Evolutionary conservation across 2,329 filamentous ascomycete genomes (phyloP).

Genomic region (Tolypocladium cylindrosporum): DNA sequence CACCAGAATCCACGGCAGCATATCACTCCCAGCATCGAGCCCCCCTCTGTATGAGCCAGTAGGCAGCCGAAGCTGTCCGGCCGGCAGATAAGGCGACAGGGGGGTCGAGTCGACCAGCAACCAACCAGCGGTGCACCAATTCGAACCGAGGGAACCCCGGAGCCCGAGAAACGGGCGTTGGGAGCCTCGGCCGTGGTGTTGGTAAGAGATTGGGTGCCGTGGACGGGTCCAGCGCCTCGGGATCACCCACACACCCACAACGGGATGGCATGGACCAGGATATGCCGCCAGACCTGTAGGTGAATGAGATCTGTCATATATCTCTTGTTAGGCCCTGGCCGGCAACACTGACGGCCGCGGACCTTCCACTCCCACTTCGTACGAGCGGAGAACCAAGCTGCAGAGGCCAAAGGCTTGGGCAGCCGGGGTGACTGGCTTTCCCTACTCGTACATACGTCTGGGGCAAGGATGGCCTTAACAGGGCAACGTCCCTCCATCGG

Average conservation of each 20-base stretch:
- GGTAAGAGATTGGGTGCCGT: conserved; percentile 4
- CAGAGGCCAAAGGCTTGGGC: neutral
- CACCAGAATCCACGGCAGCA: neutral
- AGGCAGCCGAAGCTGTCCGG: neutral
- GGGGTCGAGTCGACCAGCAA: neutral
- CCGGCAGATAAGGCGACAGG: neutral
- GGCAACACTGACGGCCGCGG: conserved; percentile 4
- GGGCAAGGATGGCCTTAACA: neutral
- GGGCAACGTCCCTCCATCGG: neutral
- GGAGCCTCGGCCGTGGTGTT: conserved; percentile 3
- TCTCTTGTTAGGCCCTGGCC: conserved; percentile 7
- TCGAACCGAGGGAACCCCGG: neutral
- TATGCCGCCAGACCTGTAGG: conserved; percentile 8
- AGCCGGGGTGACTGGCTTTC: neutral
- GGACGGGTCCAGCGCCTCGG: conserved; percentile 17
- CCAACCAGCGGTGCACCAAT: neutral
- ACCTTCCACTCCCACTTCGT: conserved; percentile 2
- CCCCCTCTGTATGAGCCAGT: neutral
- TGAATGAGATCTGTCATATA: conserved; percentile 17
- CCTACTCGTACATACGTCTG: neutral
- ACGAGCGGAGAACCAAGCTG: conserved; percentile 1
- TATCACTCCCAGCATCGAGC: neutral
- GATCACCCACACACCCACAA: conserved; percentile 12
- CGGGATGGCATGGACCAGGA: conserved; percentile 5
- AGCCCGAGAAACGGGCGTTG: neutral